Evolutionary conservation across 2,329 filamentous ascomycete species (phyloP).

Genomic region (Phialophora chinensis): DNA sequence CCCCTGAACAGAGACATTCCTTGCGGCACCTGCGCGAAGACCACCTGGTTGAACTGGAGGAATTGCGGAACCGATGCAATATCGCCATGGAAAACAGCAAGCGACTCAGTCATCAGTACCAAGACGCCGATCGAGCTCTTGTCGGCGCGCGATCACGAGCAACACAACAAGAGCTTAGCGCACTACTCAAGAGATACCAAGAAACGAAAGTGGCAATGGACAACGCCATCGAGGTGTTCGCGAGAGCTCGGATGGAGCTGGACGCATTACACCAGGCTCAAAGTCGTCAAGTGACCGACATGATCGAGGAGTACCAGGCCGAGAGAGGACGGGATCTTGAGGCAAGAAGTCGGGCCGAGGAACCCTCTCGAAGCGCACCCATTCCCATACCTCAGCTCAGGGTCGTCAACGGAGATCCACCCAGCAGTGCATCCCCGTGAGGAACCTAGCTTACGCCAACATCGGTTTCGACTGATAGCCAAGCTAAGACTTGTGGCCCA

Average conservation of each 20-base stretch:
- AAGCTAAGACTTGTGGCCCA: not conserved
- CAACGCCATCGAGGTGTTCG: slow-evolving; percentile 15
- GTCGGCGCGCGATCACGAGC: slow-evolving; percentile 16
- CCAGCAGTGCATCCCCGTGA: slow-evolving; percentile 4
- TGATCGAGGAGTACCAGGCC: slow-evolving; percentile 20
- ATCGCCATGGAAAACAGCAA: slow-evolving; percentile 13
- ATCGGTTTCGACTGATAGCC: not conserved
- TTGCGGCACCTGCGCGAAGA: slow-evolving; percentile 24
- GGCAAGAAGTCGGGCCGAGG: slow-evolving; percentile 7
- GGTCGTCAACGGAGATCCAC: slow-evolving; percentile 17
- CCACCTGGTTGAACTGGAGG: slow-evolving; percentile 19
- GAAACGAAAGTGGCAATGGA: slow-evolving; percentile 23
- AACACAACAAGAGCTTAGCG: slow-evolving; percentile 13
- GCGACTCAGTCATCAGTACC: slow-evolving; percentile 22
- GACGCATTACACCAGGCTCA: slow-evolving; percentile 15
- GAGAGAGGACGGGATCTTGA: slow-evolving; percentile 3
- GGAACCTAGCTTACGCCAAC: not conserved
- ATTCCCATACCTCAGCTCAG: slow-evolving; percentile 14
- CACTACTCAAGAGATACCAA: slow-evolving; percentile 18
- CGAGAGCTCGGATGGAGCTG: slow-evolving; percentile 20
- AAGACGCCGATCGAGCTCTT: slow-evolving; percentile 18
- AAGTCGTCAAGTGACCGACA: slow-evolving; percentile 6
- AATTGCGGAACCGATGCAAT: slow-evolving; percentile 17
- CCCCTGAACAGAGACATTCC: slow-evolving; percentile 13
- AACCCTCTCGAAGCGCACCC: slow-evolving; percentile 11